Base-by-base conservation (phyloP, 768 basidiomycete genomes). In the Leccinum disarticulatum region DNA sequence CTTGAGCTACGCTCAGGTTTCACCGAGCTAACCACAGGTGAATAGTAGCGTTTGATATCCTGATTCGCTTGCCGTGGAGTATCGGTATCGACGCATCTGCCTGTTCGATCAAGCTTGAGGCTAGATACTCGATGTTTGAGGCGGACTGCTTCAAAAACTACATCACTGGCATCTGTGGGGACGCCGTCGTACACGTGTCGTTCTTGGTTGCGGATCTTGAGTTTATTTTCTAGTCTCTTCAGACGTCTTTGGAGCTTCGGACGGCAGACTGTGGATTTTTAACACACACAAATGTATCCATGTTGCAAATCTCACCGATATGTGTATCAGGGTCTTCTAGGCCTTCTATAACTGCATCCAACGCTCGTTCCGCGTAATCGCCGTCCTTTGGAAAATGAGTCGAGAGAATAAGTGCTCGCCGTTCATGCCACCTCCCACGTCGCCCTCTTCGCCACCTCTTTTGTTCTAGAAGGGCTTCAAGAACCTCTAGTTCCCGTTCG, bases 391-490 rank as follows among this genome's bases (percentile, higher is more conserved):
- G n/a, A n/a, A n/a, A n/a, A n/a, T n/a, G n/a, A n/a, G n/a, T 83
- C 70, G 85, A 90, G 46, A 88, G 78, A 25, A 98, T 76, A 8
- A 96, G 75, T 3, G 92, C 93, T 6, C 89, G 80, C 14, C 95
- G 85, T 35, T 95, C 92, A 69, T 98, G 87, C 91, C 95, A 95
- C 52, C 78, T 81, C 52, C 91, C 95, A 59, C 97, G 80, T 57
- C 85, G 87, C 1, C 93, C 91, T 43, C 87, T 81, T 38, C 88
- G 81, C 91, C 95, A 99, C 46, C 83, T 76, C 13, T 75, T 79
- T 68, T 99, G 96, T 4, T 71, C 75, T 7, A 98, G 77, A 22
- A 99, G 76, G 1, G 76, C 75, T 19, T 87, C 79, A 0, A 97
- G 74, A 9, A 93, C 76, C 17, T 80, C 76, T 17, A 88, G 74